Base-by-base conservation (phyloP, 345 rosid species). In the Gossypium mustelinum region DNA sequence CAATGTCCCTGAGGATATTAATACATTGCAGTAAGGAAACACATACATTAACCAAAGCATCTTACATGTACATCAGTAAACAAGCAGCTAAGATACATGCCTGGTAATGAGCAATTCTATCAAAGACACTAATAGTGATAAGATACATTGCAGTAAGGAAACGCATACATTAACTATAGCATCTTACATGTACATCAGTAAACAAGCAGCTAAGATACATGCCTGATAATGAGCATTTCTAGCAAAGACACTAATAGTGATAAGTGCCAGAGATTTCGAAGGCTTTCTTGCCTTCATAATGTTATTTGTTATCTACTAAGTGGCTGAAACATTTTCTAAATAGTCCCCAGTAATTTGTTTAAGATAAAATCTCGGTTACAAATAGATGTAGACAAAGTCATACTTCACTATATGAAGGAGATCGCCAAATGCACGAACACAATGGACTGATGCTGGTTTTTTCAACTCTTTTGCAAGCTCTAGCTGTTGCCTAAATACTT, bases 351-450 rank as follows among this genome's bases (percentile, higher is more conserved):
- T 22, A 43, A 60, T 17, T 55, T 22, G 17, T 12, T 22, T 2
- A 59, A 59, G 55, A 25, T 45, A 45, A 16, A 55, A 29, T 18
- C 1, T 44, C 2, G 1, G 13, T 18, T 20, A 39, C 18, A 56
- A 43, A 58, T 7, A 5, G 44, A 73, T 6, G 60, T 10, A 58
- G 8, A 61, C 57, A 54, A 65, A 14, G 81, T 2, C 81, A 34
- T 89, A 90, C 97, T 88, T 91, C 82, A 93, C 34, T 82, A 85
- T 87, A 80, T 80, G 88, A n/a, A 93, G 98, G 73, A 93, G 85
- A 84, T 91, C 93, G 1, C 96, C 94, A 17, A 82, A 93, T 29
- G 98, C 98, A 68, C 93, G 97, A 44, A 95, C 98, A 85, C 97
- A 95, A 68, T 90, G 97, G 73, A 93, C 47, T 0, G 97, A 90